Evolutionary conservation across 129 eudicot species (phyloP), one percentile per base, ranked within the genome.

Genomic region (Logfia minima): DNA sequence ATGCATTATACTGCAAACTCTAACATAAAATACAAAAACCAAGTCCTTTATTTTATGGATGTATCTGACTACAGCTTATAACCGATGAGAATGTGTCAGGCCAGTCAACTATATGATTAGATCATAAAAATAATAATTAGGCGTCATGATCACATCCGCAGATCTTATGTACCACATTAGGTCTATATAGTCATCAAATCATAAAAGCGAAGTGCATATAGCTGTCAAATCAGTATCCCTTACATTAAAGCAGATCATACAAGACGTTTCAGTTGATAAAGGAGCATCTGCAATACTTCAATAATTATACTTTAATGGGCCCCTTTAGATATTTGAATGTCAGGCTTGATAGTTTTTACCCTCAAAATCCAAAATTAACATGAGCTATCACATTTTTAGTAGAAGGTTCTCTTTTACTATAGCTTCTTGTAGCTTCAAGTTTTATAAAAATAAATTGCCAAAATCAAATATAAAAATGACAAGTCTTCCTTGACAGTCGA

Each of bases 1-100:
- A 78, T 62, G 71, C 34, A 75, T 79, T 80, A 88, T 37, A 77
- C 71, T 80, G 75, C 73, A 77, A 73, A 77, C 76, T 77, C 87
- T 79, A 53, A 70, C 74, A 23, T 62, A 51, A 81, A 23, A 64
- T 78, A 32, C 37, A 34, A 8, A 8, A 67, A 66, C 17, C 61
- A 75, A 75, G 61, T 71, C 82, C 81, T 68, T 75, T 75, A 80
- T 67, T 16, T 68, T 58, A 74, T 41, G 71, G 80, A 65, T 31
- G 29, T 72, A 84, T 77, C 61, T 28, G 55, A 66, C 4, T 2
- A 65, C 43, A 65, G 24, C 70, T 31, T 16, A 31, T 29, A 65
- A 65, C 70, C 70, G 11, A 31, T n/a, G 41, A 65, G 45, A 65
- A 65, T 31, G 14, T 29, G 23, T 11, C 43, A 65, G 13, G 11